A percentile compares a stretch with the other conserved stretches of the same genome.
These are phyloP conservation scores for Trichodelitschia bisporula DNA, from an alignment of 495 filamentous ascomycete genomes.

Conservation along the genomic window DNA sequence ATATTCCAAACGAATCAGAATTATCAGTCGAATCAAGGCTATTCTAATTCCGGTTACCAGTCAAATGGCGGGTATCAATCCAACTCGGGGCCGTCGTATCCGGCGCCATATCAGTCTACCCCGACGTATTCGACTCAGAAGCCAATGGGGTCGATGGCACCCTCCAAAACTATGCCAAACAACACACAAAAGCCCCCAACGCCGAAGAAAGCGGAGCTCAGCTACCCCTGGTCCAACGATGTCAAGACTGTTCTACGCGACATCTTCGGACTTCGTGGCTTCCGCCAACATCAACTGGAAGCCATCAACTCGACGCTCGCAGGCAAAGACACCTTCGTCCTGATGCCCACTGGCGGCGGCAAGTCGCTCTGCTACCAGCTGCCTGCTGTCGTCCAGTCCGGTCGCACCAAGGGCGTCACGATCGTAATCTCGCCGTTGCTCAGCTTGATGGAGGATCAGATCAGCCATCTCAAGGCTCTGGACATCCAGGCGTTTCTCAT, in stretches of 20 bases:
- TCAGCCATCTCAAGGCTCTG: slow-evolving; percentile 47
- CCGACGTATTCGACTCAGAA: too few species aligned
- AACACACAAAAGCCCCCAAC: too few species aligned
- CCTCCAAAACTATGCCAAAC: too few species aligned
- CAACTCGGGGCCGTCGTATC: too few species aligned
- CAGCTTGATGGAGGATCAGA: slow-evolving; percentile 92
- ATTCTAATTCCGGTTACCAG: too few species aligned
- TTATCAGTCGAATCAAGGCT: too few species aligned
- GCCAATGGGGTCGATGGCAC: too few species aligned
- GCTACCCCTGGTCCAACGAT: slow-evolving; percentile 59
- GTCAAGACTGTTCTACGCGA: slow-evolving; percentile 53
- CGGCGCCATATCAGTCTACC: too few species aligned
- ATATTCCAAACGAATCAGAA: too few species aligned
- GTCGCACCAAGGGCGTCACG: slow-evolving; percentile 64
- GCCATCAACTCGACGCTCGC: slow-evolving; percentile 80
- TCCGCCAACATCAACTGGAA: slow-evolving; percentile 78
- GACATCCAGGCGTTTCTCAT: slow-evolving; percentile 54
- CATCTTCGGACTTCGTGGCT: slow-evolving; percentile 60
- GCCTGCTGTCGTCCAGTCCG: slow-evolving; percentile 60
- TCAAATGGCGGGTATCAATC: too few species aligned
- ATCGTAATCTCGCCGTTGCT: slow-evolving; percentile 85
- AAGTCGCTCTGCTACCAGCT: slow-evolving; percentile 96
- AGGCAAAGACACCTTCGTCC: slow-evolving; percentile 72
- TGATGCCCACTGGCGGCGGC: slow-evolving; percentile 95
- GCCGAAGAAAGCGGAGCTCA: too few species aligned